Conservation (phyloP, 2,329 filamentous ascomycete genomes). For the Alternaria infectoria region DNA sequence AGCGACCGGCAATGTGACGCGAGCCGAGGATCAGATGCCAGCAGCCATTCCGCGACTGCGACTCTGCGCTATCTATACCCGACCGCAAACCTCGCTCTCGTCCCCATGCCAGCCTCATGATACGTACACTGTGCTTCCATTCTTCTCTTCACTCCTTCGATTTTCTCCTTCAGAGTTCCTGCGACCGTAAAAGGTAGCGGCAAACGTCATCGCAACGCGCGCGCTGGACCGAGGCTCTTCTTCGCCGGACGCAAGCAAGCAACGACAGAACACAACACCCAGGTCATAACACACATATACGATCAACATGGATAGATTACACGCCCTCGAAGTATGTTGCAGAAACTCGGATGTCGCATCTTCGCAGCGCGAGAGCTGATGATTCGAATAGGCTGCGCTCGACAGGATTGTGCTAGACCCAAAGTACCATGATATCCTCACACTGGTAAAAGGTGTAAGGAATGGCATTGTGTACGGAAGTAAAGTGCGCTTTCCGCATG, state of each 20-base stretch:
- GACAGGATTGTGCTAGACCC: constrained; percentile 83
- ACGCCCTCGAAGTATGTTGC: constrained; percentile 38
- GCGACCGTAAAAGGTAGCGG: constrained; percentile 7
- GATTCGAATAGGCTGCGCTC: constrained; percentile 64
- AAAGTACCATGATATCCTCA: constrained; percentile 81
- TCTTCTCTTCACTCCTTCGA: neutral
- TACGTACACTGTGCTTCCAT: neutral
- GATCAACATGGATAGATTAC: constrained; percentile 40
- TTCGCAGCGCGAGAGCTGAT: neutral
- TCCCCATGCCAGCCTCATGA: constrained; percentile 15
- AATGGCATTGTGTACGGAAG: constrained; percentile 97
- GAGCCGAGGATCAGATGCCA: constrained; percentile 43
- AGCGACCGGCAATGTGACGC: constrained; percentile 40
- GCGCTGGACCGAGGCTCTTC: constrained; percentile 35
- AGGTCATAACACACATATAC: neutral
- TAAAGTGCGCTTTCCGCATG: constrained; percentile 98
- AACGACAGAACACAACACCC: neutral
- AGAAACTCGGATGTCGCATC: neutral
- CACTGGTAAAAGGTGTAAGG: constrained; percentile 88
- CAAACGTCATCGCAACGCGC: constrained; percentile 24
- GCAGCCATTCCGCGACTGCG: constrained; percentile 21
- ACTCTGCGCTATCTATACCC: constrained; percentile 20
- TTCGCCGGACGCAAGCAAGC: constrained; percentile 9
- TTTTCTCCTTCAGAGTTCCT: neutral
- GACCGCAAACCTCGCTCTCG: constrained; percentile 14